These are phyloP conservation scores for Fragilaria radians DNA, from an alignment of 108 stramenopile species.

Conservation along the genomic window DNA sequence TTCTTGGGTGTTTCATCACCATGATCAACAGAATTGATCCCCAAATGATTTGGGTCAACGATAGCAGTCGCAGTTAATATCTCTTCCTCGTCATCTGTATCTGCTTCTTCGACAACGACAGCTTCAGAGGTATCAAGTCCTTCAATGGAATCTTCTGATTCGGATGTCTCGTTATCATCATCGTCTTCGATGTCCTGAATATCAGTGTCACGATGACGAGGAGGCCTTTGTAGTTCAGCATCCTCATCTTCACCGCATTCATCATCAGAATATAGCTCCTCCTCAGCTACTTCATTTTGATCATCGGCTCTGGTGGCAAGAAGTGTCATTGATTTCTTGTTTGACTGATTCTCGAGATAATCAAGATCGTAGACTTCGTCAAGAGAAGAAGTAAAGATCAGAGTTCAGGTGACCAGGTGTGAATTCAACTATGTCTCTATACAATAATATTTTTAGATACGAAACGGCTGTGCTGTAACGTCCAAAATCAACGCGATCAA, in stretches of 20 bases:
- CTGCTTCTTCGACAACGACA: slow-evolving; percentile 5
- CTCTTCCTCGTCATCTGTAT: slow-evolving; percentile 3
- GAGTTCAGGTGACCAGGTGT: no score
- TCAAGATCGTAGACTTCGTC: no score
- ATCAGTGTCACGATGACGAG: neutral
- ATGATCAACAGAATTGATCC: no score
- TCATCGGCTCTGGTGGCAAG: neutral
- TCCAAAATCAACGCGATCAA: no score
- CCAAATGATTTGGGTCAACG: neutral
- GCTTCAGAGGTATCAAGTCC: neutral
- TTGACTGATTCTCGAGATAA: no score
- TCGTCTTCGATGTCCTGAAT: neutral
- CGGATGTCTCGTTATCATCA: neutral
- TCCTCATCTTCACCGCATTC: neutral
- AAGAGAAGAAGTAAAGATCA: no score
- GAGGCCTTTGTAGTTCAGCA: neutral
- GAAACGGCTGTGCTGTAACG: no score
- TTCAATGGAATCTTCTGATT: neutral
- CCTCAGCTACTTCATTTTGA: neutral
- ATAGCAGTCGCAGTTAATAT: neutral
- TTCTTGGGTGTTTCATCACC: slow-evolving; percentile 6
- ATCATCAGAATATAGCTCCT: neutral
- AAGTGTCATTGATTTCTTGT: no score
- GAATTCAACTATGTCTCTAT: no score
- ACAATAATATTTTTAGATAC: no score